phyloP scores from a whole-genome alignment of 2,329 filamentous ascomycete species.

The Diplodia mutila region DNA sequence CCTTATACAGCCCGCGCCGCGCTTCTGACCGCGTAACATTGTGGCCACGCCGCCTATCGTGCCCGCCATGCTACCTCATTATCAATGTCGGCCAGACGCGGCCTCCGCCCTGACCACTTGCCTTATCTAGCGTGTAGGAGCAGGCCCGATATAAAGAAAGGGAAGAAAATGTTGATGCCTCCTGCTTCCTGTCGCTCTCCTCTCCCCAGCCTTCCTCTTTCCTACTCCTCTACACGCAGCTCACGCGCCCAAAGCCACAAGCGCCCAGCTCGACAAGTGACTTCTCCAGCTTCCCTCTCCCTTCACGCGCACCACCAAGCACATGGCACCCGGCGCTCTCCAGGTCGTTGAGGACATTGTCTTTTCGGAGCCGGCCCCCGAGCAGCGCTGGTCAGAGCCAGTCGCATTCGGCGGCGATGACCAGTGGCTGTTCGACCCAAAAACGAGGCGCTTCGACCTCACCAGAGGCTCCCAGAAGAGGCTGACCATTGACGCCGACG shows the following conservation, averaged over 20 bases:
- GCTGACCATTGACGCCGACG: constrained; percentile 47
- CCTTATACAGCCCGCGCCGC: constrained; percentile 1
- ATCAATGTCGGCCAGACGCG: constrained; percentile 6
- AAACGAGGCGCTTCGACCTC: constrained; percentile 48
- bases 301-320: not conserved
- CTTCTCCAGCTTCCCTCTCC: not conserved
- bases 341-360: constrained; percentile 35
- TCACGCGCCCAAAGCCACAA: constrained; percentile 5
- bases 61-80: not conserved
- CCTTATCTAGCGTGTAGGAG: constrained; percentile 5
- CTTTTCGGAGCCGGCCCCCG: constrained; percentile 29
- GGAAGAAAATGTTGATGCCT: not conserved
- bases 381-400: constrained; percentile 42
- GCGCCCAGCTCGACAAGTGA: not conserved
- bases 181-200: not conserved
- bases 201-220: not conserved
- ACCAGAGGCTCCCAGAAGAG: constrained; percentile 43
- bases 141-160: constrained; percentile 5
- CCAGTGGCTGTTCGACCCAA: constrained; percentile 48
- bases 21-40: constrained; percentile 1
- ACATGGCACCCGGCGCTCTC: constrained; percentile 37
- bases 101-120: constrained; percentile 9
- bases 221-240: not conserved
- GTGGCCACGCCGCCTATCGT: not conserved
- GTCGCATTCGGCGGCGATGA: constrained; percentile 48